Percentiles rank a stretch among this genome's conserved stretches.
These are phyloP conservation scores for Tolypocladium guangdongense DNA, from an alignment of 2,329 filamentous ascomycete species.

Conservation along the genomic window DNA sequence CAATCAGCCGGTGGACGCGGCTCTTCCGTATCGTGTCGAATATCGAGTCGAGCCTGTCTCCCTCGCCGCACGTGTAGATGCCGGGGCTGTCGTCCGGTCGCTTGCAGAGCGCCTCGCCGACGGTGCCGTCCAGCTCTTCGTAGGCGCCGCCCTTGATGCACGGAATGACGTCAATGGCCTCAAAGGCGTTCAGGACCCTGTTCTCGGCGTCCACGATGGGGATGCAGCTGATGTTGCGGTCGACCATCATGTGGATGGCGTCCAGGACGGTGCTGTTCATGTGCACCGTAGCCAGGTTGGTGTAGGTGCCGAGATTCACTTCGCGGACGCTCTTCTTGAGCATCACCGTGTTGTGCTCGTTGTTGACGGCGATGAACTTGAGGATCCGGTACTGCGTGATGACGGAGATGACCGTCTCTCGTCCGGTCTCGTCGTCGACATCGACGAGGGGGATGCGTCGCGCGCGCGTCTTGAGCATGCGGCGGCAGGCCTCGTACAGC, in stretches of 20 bases:
- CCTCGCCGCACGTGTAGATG: slow-evolving; percentile 89
- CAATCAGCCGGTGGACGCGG: slow-evolving; percentile 81
- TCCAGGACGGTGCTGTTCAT: slow-evolving; percentile 92
- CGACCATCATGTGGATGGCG: slow-evolving; percentile 87
- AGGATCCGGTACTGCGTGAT: slow-evolving; percentile 97
- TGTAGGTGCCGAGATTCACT: slow-evolving; percentile 76
- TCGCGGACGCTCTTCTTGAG: slow-evolving; percentile 81
- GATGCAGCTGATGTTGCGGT: slow-evolving; percentile 86
- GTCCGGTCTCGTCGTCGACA: slow-evolving; percentile 83
- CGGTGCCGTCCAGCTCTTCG: slow-evolving; percentile 75
- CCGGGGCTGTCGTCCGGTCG: slow-evolving; percentile 86
- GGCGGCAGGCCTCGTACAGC: slow-evolving; percentile 87
- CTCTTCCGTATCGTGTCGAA: slow-evolving; percentile 96
- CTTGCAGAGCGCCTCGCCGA: slow-evolving; percentile 82
- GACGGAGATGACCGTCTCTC: slow-evolving; percentile 89
- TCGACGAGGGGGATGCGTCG: slow-evolving; percentile 91
- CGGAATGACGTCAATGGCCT: slow-evolving; percentile 93
- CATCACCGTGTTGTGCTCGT: slow-evolving; percentile 71
- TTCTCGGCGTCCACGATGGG: slow-evolving; percentile 76
- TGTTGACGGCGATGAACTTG: slow-evolving; percentile 96
- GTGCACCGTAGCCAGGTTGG: slow-evolving; percentile 64
- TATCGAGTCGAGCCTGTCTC: slow-evolving; percentile 87
- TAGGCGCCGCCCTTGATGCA: slow-evolving; percentile 90
- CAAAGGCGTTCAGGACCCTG: slow-evolving; percentile 86
- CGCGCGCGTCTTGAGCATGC: slow-evolving; percentile 88